phyloP scores from a whole-genome alignment of 176 grass and related monocot species.

The Saccharum spontaneum region DNA sequence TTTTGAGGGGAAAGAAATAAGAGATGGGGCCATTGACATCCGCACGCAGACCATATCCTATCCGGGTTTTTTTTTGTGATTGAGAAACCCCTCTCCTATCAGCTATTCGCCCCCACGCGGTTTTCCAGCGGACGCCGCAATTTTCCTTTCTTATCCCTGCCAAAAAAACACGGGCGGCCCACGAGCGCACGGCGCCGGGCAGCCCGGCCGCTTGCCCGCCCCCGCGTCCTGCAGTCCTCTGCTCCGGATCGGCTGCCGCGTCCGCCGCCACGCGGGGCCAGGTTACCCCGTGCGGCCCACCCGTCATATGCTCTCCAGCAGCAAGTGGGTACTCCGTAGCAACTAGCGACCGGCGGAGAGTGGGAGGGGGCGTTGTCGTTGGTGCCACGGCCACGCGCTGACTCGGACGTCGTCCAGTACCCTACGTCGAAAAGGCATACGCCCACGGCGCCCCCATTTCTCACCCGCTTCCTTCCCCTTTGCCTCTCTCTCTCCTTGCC shows the following conservation, averaged over 20 bases:
- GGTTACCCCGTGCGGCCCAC: background rate
- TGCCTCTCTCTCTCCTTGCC: background rate
- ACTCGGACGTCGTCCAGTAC: constrained; percentile 28
- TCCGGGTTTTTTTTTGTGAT: no score
- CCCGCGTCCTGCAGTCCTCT: no score
- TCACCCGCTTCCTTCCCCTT: constrained; percentile 30
- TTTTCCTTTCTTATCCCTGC: background rate
- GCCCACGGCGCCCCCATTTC: constrained; percentile 16
- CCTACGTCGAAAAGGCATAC: background rate
- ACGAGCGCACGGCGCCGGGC: background rate
- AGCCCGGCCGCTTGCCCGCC: background rate
- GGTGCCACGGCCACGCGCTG: constrained; percentile 42
- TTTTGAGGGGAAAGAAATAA: no score
- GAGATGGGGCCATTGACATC: no score
- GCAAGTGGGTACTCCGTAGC: background rate
- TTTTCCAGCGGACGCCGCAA: background rate
- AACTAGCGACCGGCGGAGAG: background rate
- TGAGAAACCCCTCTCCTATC: no score
- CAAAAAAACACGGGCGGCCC: background rate
- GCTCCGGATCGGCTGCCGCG: background rate
- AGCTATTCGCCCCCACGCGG: background rate
- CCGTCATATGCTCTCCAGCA: constrained; percentile 14
- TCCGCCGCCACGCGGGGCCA: background rate
- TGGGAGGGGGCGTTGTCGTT: background rate
- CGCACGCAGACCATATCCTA: no score